phyloP scores from a whole-genome alignment of 352 stramenopile species.

The Aphanomyces euteiches region DNA sequence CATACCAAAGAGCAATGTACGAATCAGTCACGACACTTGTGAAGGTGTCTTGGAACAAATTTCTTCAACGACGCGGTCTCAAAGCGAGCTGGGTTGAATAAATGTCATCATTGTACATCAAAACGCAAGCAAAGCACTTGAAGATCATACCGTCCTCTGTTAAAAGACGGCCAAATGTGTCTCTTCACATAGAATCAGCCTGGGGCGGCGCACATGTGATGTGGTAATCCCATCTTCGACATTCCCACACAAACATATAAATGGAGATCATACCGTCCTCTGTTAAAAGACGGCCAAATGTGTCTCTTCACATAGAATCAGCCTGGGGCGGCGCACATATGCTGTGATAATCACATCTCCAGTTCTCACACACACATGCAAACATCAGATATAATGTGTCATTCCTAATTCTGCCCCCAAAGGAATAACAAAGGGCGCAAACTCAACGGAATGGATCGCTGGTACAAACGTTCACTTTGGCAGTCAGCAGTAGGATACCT shows the following conservation, averaged over 20 bases:
- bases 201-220: constrained; percentile 29
- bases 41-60: constrained; percentile 32
- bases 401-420: constrained; percentile 30
- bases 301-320: constrained; percentile 27
- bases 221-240: constrained; percentile 24
- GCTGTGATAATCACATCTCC: constrained; percentile 31
- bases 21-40: constrained; percentile 30
- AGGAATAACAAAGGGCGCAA: constrained; percentile 25
- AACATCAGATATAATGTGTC: constrained; percentile 11
- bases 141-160: constrained; percentile 25
- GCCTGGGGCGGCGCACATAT: constrained; percentile 31
- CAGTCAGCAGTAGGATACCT: constrained; percentile 29
- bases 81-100: constrained; percentile 32
- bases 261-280: constrained; percentile 25
- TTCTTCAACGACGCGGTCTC: constrained; percentile 32
- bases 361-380: not conserved
- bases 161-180: constrained; percentile 25
- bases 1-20: constrained; percentile 15
- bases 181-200: constrained; percentile 11
- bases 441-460: constrained; percentile 31
- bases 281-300: constrained; percentile 30
- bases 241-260: not conserved
- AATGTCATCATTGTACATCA: constrained; percentile 31
- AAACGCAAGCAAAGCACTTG: not conserved
- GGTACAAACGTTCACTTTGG: constrained; percentile 31